Evolutionary conservation across 2,329 filamentous ascomycete genomes (phyloP), one percentile per base, ranked within the genome.

Genomic region (Zelopaecilomyces penicillatus): DNA sequence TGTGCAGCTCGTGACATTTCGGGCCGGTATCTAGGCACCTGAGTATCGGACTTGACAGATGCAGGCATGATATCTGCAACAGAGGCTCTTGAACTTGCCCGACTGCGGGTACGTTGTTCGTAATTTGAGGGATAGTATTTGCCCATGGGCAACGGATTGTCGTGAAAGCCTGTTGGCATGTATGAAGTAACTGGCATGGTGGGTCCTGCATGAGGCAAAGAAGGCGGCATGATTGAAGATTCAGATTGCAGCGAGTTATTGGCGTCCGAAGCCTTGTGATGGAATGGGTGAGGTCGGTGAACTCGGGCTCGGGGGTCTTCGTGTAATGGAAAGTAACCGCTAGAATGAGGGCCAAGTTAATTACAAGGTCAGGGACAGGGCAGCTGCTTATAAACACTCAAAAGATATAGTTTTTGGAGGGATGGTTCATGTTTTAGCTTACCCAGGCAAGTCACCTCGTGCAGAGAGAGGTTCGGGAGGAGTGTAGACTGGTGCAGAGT

Each of bases 81-180:
- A n/a, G 50, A 47, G n/a, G n/a, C 46, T 51, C 33, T 54, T 57
- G 50, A 5, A 32, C 30, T 7, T 53, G 45, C 8, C 19, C 19
- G 19, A 19, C 19, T 19, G 19, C 19, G 19, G 19, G 19, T 19
- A 19, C 47, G 41, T 29, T 63, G 65, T 51, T 78, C 74, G 53
- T 79, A 82, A 59, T 81, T 81, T 28, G 75, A 73, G 1, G 78
- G 78, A 47, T 82, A 80, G 53, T 82, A 82, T 60, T 81, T 82
- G 27, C 78, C 78, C 61, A 79, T 66, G 0, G 77, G 74, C 30
- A 78, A 60, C 4, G 67, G 60, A 32, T 60, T 67, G 33, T 70
- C 68, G 41, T 72, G 67, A 33, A 70, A 63, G 2, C 73, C 74
- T 28, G 68, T 69, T 5, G 74, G 72, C 30, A 73, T 64, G 48